Base-by-base conservation (phyloP, 169 alveolate species). In the Plasmodium yoelii region DNA sequence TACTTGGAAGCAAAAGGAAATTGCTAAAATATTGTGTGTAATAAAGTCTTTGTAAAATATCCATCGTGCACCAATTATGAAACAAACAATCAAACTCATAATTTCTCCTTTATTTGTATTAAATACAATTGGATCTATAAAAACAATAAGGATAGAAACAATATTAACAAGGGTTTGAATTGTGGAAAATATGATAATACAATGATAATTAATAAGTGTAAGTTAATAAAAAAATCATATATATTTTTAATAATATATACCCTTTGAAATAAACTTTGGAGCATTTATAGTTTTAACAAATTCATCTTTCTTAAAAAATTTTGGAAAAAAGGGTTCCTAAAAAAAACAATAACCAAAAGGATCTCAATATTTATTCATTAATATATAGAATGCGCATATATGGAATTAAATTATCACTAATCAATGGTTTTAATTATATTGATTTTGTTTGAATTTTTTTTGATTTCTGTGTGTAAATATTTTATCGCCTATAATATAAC, bases 1-100 rank as follows among this genome's bases (percentile, higher is more conserved):
- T 82, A 82, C 90, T 82, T 82, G 90, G 49, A 82, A 82, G 57
- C 90, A 82, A 67, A 82, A 82, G 61, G 90, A 82, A 70, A 82
- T 84, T 12, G 90, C 90, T n/a, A 82, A 57, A 18, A 82, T 49
- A 44, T 82, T 82, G 53, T 82, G 90, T 28, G 84, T 82, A 49
- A 82, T 67, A 68, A 82, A 82, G 42, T 69, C 90, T 47, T 82
- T 82, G 47, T 67, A 82, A 68, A 61, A 65, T 53, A 82, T 65
- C 90, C 90, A 82, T 22, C 84, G 84, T 19, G 19, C 63, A 47
- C 90, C 90, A 47, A 82, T 82, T 13, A 56, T 7, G 55, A 82
- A 82, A 42, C 90, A 67, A 34, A 82, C 7, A 18, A 82, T 22
- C 47, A 82, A 82, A 51, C 73, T 26, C 15, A 67, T n/a, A 55